These are phyloP conservation scores for Manihot esculenta DNA, from an alignment of 441 rosid species.

Conservation along the genomic window DNA sequence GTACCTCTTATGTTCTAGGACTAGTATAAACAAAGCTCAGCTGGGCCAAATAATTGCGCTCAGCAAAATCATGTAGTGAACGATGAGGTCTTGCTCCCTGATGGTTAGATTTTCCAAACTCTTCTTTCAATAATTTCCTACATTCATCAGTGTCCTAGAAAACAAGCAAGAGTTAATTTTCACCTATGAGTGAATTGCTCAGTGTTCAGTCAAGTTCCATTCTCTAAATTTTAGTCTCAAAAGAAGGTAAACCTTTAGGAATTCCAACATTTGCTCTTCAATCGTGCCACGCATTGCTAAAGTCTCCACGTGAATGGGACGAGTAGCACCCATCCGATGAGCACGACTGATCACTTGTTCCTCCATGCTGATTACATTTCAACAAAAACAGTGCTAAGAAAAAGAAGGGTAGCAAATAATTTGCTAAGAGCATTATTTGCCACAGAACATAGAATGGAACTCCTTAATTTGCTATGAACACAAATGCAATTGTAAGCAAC, in stretches of 20 bases:
- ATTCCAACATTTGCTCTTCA: slow-evolving; percentile 89
- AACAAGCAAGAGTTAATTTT: not conserved
- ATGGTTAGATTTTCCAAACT: slow-evolving; percentile 35
- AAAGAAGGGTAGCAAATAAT: not conserved
- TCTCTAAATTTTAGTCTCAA: not conserved
- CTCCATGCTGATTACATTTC: slow-evolving; percentile 68
- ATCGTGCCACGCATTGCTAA: slow-evolving; percentile 88
- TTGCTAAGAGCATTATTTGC: not conserved
- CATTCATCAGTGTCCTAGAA: slow-evolving; percentile 62
- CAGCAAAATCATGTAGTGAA: slow-evolving; percentile 87
- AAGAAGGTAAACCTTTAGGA: slow-evolving; percentile 55
- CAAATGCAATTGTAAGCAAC: not conserved
- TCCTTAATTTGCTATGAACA: not conserved
- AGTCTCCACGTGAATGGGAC: slow-evolving; percentile 89
- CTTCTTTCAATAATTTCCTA: slow-evolving; percentile 52
- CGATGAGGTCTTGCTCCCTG: slow-evolving; percentile 52
- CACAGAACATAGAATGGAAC: not conserved
- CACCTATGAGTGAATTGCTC: not conserved
- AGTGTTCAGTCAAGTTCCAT: not conserved
- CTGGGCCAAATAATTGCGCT: slow-evolving; percentile 63
- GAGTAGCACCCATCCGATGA: slow-evolving; percentile 95
- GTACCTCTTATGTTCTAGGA: slow-evolving; percentile 25
- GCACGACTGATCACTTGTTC: slow-evolving; percentile 99
- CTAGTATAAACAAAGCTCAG: slow-evolving; percentile 64
- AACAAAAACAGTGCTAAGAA: not conserved